A percentile compares a stretch with the other conserved stretches of the same genome.
Evolutionary conservation across 257 asterid genomes (phyloP).

Genomic region (Fraxinus excelsior): DNA sequence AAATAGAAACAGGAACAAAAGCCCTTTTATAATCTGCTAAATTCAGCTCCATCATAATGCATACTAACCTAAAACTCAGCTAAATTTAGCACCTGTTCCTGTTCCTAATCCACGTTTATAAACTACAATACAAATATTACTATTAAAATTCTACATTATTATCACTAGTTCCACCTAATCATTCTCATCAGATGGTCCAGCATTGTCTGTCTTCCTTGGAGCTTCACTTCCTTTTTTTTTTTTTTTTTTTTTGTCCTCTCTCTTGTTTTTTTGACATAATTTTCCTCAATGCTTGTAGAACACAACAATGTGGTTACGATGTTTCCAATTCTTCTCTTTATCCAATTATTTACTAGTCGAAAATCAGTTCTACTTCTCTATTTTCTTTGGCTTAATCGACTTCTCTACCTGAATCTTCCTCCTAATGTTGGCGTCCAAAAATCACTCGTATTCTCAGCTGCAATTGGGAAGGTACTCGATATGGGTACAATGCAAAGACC

Average conservation of each 20-base stretch:
- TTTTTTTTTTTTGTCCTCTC: no score
- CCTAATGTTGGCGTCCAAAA: conserved; percentile 52
- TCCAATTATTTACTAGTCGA: conserved; percentile 22
- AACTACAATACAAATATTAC: conserved; percentile 27
- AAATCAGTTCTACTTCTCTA: not conserved
- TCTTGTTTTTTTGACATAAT: conserved; percentile 17
- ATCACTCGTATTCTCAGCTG: conserved; percentile 48
- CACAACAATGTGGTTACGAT: conserved; percentile 28
- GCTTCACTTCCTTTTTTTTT: not conserved
- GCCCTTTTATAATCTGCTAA: conserved; percentile 52
- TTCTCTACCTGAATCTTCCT: conserved; percentile 39
- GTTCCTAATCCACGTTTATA: conserved; percentile 38
- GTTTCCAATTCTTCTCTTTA: not conserved
- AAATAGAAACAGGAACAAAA: conserved; percentile 63
- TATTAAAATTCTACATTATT: conserved; percentile 29
- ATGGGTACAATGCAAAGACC: conserved; percentile 55
- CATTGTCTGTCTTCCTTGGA: conserved; percentile 44
- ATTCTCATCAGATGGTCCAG: conserved; percentile 60
- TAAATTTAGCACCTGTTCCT: conserved; percentile 88
- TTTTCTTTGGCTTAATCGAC: not conserved
- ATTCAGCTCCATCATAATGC: conserved; percentile 47
- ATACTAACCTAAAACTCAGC: conserved; percentile 39
- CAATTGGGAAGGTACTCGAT: conserved; percentile 49
- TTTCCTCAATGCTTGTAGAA: conserved; percentile 23
- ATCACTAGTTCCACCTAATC: conserved; percentile 30